Conservation (phyloP, 495 filamentous ascomycete genomes). For the Podospora anserina region DNA sequence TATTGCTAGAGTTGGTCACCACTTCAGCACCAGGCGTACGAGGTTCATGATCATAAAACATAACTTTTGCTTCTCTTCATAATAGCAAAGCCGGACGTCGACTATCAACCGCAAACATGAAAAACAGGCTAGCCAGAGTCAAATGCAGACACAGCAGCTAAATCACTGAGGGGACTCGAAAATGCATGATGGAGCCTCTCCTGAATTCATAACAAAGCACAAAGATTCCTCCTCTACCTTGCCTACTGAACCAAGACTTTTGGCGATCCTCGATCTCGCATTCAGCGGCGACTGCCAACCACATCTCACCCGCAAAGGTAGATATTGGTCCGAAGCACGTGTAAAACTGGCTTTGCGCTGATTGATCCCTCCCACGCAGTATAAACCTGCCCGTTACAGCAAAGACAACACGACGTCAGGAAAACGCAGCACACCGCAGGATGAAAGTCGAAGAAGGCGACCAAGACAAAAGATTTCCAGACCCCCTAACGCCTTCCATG, state of each 20-base stretch:
- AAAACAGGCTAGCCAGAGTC: background rate
- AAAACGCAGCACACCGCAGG: conserved; percentile 38
- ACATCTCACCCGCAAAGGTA: conserved; percentile 29
- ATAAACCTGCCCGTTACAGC: conserved; percentile 41
- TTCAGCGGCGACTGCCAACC: conserved; percentile 19
- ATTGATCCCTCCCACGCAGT: conserved; percentile 53
- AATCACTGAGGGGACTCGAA: conserved; percentile 8
- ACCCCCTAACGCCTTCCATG: conserved; percentile 62
- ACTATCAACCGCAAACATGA: background rate
- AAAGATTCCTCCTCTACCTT: conserved; percentile 40
- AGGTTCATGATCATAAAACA: background rate
- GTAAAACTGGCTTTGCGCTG: conserved; percentile 49
- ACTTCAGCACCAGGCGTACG: background rate
- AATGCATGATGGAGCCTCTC: conserved; percentile 43
- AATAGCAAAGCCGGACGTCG: background rate
- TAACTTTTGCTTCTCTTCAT: background rate
- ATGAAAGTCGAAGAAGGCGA: conserved; percentile 39
- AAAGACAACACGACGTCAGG: conserved; percentile 28
- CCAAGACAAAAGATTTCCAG: conserved; percentile 80
- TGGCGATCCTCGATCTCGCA: conserved; percentile 57
- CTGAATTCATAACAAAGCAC: conserved; percentile 53
- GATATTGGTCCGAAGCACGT: conserved; percentile 36
- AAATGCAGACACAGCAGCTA: background rate
- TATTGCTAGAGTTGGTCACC: background rate
- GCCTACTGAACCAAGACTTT: conserved; percentile 47